Evolutionary conservation across 495 filamentous ascomycete genomes (phyloP), one percentile per base, ranked within the genome.

Genomic region (Saxophila tyrrhenica): DNA sequence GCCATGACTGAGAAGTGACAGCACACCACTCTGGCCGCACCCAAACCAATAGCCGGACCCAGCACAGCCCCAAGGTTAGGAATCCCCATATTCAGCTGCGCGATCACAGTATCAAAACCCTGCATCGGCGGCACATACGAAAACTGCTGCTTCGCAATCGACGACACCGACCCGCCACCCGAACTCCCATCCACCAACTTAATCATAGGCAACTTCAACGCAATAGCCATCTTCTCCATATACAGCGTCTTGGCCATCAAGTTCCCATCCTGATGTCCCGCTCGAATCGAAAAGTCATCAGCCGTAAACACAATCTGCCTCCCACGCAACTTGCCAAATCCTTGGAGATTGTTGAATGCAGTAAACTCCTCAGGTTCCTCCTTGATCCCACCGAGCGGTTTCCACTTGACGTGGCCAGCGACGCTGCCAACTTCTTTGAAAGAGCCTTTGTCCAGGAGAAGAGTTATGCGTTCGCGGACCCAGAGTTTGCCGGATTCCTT

Each of bases 1-100:
- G 79, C 78, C 78, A 83, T 84, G 45, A 84, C 79, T 9, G 76
- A 78, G 61, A 84, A 84, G 58, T 83, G 80, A 51, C 79, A 82
- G 0, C 72, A 72, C 1, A 78, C 77, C 0, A 81, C 76, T 49
- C 80, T 61, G 0, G 80, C 79, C 10, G 80, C 79, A 5, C 80
- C 80, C 10, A 84, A 73, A 2, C 80, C 80, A 54, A 83, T 80
- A 8, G 79, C 80, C 15, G 80, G 79, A 0, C 79, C 79, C 23
- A 83, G 65, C 3, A 82, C 77, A 16, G 79, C 79, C 8, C 78
- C 80, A 15, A 83, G 59, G 1, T 62, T 59, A 5, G 79, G 78
- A 32, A 83, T 82, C 0, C 79, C 79, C 51, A 75, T 64, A 64
- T 82, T 81, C 65, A 82, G 67, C 62, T 81, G 79, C 62, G 11